A percentile compares a stretch with the other conserved stretches of the same genome.
phyloP scores from a whole-genome alignment of 2,329 filamentous ascomycete genomes.

The Phyllosticta citribraziliensis region DNA sequence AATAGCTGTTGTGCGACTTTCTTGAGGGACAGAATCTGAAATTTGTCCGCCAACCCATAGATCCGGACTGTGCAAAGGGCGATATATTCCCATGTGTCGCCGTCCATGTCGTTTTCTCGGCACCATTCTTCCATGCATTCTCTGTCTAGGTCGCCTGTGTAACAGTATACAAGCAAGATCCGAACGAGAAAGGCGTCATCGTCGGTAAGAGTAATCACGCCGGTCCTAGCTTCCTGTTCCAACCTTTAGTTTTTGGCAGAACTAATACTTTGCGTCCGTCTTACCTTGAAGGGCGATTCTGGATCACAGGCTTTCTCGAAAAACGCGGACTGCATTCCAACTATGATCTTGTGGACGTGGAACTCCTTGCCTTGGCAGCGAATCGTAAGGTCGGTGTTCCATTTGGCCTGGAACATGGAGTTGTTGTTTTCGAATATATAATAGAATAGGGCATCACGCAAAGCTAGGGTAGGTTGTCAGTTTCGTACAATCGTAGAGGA shows the following conservation, averaged over 20 bases:
- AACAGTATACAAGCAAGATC: conserved; percentile 5
- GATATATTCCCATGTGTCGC: too few species aligned
- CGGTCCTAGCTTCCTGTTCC: not conserved
- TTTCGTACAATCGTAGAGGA: too few species aligned
- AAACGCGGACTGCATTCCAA: conserved; percentile 1
- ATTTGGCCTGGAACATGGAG: too few species aligned
- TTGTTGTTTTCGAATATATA: too few species aligned
- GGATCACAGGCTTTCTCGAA: conserved; percentile 5
- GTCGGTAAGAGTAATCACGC: conserved; percentile 2
- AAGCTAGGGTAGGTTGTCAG: too few species aligned
- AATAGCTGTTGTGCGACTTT: too few species aligned
- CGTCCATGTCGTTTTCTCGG: too few species aligned
- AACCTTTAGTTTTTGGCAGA: too few species aligned
- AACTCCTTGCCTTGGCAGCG: conserved; percentile 5
- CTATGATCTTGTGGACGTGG: conserved; percentile 2
- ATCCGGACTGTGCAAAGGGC: not conserved
- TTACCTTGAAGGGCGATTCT: conserved; percentile 6
- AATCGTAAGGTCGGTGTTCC: conserved; percentile 2
- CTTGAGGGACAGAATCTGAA: not conserved
- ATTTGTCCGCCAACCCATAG: conserved; percentile 6
- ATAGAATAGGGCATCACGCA: too few species aligned
- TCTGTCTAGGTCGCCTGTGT: not conserved
- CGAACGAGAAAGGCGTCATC: conserved; percentile 1
- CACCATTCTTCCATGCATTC: too few species aligned
- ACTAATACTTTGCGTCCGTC: too few species aligned